phyloP scores from a whole-genome alignment of 371 early-diverging fungal species.

The Thermomucor indicae-seudaticae region DNA sequence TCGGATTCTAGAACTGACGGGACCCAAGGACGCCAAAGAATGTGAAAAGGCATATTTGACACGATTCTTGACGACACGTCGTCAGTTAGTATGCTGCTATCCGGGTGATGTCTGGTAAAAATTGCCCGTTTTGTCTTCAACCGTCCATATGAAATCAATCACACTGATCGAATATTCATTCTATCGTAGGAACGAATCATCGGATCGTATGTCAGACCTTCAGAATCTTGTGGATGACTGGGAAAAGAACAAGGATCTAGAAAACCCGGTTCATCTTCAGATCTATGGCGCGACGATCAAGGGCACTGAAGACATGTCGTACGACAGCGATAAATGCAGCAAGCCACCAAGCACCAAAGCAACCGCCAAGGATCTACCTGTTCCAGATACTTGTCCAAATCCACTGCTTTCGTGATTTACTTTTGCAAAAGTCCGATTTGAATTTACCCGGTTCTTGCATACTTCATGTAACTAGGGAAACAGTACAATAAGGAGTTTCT shows the following conservation, averaged over 20 bases:
- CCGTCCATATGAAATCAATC: neutral
- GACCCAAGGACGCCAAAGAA: constrained; percentile 19
- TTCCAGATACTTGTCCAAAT: constrained; percentile 33
- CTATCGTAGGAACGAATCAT: constrained; percentile 28
- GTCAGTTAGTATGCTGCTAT: constrained; percentile 41
- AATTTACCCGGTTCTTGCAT: no score
- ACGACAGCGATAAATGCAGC: constrained; percentile 24
- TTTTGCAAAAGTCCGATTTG: no score
- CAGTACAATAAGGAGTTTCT: no score
- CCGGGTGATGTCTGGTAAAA: constrained; percentile 41
- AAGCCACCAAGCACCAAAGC: constrained; percentile 8
- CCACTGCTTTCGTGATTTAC: constrained; percentile 6
- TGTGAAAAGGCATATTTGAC: constrained; percentile 31
- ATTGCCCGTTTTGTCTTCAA: neutral
- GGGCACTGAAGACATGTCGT: constrained; percentile 28
- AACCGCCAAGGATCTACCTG: constrained; percentile 18
- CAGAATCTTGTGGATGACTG: constrained; percentile 30
- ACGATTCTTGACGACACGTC: constrained; percentile 38
- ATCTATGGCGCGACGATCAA: constrained; percentile 32
- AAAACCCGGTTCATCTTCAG: constrained; percentile 20
- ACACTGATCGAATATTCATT: neutral
- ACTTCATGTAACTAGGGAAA: no score
- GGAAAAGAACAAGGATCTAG: constrained; percentile 29
- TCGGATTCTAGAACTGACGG: constrained; percentile 38
- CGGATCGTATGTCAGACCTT: constrained; percentile 37